phyloP scores from a whole-genome alignment of 139 green algal genomes.

The Asterochloris sp. region DNA sequence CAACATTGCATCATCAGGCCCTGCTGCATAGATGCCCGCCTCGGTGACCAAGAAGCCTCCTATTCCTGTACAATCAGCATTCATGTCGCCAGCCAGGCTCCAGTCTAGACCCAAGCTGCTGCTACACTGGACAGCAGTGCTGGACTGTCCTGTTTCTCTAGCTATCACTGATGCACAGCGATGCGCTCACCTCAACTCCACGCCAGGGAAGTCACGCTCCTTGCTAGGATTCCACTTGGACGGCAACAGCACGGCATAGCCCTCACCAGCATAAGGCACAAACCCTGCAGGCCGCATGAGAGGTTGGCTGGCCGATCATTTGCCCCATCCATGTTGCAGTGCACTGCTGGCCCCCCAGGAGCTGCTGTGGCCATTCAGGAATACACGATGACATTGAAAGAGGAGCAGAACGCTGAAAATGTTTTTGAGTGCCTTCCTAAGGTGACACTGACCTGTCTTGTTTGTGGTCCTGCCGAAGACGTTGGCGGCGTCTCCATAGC shows the following conservation, averaged over 20 bases:
- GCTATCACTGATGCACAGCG: not conserved
- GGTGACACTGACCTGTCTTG: conserved; percentile 48
- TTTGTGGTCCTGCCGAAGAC: conserved; percentile 87
- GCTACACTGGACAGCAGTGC: too few relatives aligned
- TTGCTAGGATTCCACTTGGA: conserved; percentile 95
- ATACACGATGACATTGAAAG: not conserved
- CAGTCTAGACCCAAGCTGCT: too few relatives aligned
- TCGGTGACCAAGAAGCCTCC: too few relatives aligned
- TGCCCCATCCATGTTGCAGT: not conserved
- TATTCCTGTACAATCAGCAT: too few relatives aligned
- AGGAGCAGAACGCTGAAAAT: not conserved
- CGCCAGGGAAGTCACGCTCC: conserved; percentile 83
- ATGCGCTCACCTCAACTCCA: conserved; percentile 36
- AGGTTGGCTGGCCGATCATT: not conserved
- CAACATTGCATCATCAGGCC: not conserved
- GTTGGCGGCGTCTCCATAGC: conserved; percentile 87
- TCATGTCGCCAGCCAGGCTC: too few relatives aligned
- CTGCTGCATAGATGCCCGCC: too few relatives aligned
- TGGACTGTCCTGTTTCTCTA: not conserved
- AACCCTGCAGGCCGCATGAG: conserved; percentile 56
- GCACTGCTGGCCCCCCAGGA: too few relatives aligned
- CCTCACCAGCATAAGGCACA: conserved; percentile 88
- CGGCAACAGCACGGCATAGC: conserved; percentile 89
- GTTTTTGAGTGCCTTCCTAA: not conserved
- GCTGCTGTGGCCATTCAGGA: too few relatives aligned